These are phyloP conservation scores for Suillus cothurnatus DNA, from an alignment of 768 basidiomycete genomes.

Conservation along the genomic window DNA sequence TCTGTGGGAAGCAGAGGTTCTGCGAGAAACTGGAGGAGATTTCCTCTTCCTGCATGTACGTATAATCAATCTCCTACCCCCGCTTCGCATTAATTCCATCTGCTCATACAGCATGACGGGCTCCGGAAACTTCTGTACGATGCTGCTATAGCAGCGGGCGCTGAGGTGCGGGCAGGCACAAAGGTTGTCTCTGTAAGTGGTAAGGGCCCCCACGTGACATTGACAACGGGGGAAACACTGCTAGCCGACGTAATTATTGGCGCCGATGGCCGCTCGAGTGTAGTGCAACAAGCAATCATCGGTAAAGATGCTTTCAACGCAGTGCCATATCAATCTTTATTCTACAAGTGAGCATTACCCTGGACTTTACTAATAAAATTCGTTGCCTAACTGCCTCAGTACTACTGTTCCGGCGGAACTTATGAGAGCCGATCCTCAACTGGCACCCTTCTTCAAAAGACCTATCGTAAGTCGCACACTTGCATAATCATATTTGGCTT, in stretches of 20 bases:
- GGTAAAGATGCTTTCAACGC: constrained; percentile 32
- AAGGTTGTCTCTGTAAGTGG: constrained; percentile 36
- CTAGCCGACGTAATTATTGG: constrained; percentile 58
- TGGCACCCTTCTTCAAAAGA: constrained; percentile 33
- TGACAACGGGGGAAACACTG: constrained; percentile 45
- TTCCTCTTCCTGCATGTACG: constrained; percentile 53
- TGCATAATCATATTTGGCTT: too few relatives aligned
- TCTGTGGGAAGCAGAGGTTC: constrained; percentile 48
- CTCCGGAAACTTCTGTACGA: constrained; percentile 49
- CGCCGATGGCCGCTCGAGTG: constrained; percentile 57
- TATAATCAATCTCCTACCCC: constrained; percentile 5
- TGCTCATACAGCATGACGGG: constrained; percentile 49
- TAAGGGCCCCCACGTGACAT: constrained; percentile 35
- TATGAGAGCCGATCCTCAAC: constrained; percentile 43
- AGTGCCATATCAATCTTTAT: constrained; percentile 30
- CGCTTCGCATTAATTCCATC: constrained; percentile 3
- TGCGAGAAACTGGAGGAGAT: constrained; percentile 49
- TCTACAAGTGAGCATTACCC: constrained; percentile 45
- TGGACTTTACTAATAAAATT: constrained; percentile 3
- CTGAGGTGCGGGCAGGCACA: constrained; percentile 44
- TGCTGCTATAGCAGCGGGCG: constrained; percentile 50
- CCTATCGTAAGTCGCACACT: constrained; percentile 18
- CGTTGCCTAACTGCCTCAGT: constrained; percentile 25
- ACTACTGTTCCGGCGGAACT: constrained; percentile 41
- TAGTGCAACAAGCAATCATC: constrained; percentile 38